Percentiles rank a stretch among this genome's conserved stretches.
Conservation (phyloP, 768 basidiomycete species). For the Dictyophora rubrovolvata region DNA sequence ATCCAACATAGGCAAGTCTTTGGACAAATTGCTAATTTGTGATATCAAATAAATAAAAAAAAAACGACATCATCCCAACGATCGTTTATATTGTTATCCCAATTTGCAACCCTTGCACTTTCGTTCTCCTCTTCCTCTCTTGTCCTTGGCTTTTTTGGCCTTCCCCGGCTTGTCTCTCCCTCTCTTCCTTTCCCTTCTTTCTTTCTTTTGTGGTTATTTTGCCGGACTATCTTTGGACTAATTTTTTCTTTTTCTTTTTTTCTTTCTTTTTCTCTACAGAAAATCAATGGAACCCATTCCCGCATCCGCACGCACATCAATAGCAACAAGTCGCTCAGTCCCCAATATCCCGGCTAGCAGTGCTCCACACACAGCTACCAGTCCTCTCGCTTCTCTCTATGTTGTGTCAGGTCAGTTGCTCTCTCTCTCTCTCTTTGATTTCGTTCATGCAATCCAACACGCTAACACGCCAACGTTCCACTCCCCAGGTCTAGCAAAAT, state of each 20-base stretch:
- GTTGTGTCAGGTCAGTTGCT: slow-evolving; percentile 45
- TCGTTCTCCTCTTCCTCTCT: neutral
- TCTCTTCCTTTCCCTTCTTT: neutral
- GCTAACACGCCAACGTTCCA: neutral
- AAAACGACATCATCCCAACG: neutral
- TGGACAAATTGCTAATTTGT: neutral
- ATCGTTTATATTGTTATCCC: neutral
- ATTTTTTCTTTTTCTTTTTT: neutral
- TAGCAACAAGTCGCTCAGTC: slow-evolving; percentile 65
- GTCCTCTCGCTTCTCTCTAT: slow-evolving; percentile 75
- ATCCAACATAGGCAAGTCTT: slow-evolving; percentile 40
- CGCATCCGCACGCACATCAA: slow-evolving; percentile 62
- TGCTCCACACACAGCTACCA: slow-evolving; percentile 55
- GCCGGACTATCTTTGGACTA: neutral
- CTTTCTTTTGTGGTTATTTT: neutral
- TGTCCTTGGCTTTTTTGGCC: no score
- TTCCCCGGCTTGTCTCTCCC: neutral
- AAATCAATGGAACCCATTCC: slow-evolving; percentile 81
- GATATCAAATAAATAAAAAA: neutral
- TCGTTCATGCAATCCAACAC: neutral
- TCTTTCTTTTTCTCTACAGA: slow-evolving; percentile 19
- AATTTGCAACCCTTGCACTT: neutral
- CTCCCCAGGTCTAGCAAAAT: slow-evolving; percentile 62
- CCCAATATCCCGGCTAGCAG: slow-evolving; percentile 41
- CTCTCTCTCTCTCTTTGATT: no score